These are phyloP conservation scores for Xerophyta viscosa DNA, from an alignment of 106 monocot genomes.

Conservation along the genomic window DNA sequence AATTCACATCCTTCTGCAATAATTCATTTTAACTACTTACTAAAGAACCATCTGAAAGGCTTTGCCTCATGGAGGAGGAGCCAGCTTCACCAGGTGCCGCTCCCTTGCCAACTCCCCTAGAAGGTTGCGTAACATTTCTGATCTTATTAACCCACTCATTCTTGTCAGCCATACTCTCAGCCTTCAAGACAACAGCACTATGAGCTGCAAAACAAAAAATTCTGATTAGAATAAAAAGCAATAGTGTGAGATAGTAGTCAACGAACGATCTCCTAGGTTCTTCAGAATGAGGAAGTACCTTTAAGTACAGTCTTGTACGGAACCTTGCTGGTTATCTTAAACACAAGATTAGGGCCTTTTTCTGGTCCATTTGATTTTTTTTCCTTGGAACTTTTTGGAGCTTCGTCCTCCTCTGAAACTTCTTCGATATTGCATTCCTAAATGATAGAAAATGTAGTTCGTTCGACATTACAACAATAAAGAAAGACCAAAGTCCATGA, in stretches of 20 bases:
- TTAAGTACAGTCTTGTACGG: too few species aligned
- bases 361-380: slow-evolving; percentile 53
- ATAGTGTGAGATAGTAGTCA: not conserved
- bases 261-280: too few species aligned
- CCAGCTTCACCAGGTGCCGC: slow-evolving; percentile 39
- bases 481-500: too few species aligned
- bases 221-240: not conserved
- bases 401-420: slow-evolving; percentile 53
- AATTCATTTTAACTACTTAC: too few species aligned
- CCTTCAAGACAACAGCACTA: slow-evolving; percentile 81
- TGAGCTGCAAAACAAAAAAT: slow-evolving; percentile 57
- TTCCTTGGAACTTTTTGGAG: slow-evolving; percentile 50
- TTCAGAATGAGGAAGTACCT: slow-evolving; percentile 30
- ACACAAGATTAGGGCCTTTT: slow-evolving; percentile 43
- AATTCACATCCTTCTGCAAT: slow-evolving; percentile 86
- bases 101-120: slow-evolving; percentile 36
- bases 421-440: slow-evolving; percentile 74
- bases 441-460: too few species aligned
- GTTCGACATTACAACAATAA: too few species aligned
- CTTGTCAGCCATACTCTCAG: slow-evolving; percentile 84
- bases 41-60: slow-evolving; percentile 83
- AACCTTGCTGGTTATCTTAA: too few species aligned
- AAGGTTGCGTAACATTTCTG: slow-evolving; percentile 56
- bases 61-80: slow-evolving; percentile 67
- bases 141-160: too few species aligned